A percentile compares a stretch with the other conserved stretches of the same genome.
Conservation (phyloP, 2,329 filamentous ascomycete genomes). For the Alternaria arbusti region DNA sequence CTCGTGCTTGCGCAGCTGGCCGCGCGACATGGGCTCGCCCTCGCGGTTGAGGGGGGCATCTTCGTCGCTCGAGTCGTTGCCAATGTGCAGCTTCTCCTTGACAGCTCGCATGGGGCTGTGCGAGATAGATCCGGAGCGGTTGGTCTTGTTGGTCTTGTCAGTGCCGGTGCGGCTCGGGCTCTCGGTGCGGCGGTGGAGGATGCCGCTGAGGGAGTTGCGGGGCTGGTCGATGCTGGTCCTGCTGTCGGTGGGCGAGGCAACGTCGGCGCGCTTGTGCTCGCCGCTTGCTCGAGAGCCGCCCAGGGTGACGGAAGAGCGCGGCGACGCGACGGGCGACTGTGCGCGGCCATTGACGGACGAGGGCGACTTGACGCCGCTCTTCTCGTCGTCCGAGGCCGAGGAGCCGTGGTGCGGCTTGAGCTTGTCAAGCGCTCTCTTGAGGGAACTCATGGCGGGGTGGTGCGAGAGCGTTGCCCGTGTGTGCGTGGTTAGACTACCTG, state of each 20-base stretch:
- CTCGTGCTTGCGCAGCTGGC: conserved; percentile 58
- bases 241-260: conserved; percentile 38
- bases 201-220: conserved; percentile 38
- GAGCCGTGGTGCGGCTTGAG: conserved; percentile 49
- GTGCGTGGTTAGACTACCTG: conserved; percentile 36
- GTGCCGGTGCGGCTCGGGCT: conserved; percentile 40
- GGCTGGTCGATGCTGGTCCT: conserved; percentile 39
- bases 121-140: conserved; percentile 32
- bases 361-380: conserved; percentile 40
- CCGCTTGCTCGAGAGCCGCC: conserved; percentile 37
- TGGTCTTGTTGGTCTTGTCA: conserved; percentile 29
- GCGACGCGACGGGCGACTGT: conserved; percentile 32
- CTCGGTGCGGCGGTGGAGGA: conserved; percentile 47
- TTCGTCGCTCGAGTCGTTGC: conserved; percentile 41
- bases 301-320: conserved; percentile 38
- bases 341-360: conserved; percentile 31
- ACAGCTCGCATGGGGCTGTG: conserved; percentile 50
- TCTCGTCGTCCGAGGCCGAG: conserved; percentile 44
- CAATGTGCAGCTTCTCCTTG: conserved; percentile 50
- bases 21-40: conserved; percentile 57
- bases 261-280: conserved; percentile 42
- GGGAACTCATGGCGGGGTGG: conserved; percentile 38
- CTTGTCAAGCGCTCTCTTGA: conserved; percentile 56
- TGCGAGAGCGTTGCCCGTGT: conserved; percentile 31
- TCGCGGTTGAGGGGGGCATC: conserved; percentile 55